Evolutionary conservation across 2,329 filamentous ascomycete species (phyloP).

Genomic region (Cladophialophora carrionii): DNA sequence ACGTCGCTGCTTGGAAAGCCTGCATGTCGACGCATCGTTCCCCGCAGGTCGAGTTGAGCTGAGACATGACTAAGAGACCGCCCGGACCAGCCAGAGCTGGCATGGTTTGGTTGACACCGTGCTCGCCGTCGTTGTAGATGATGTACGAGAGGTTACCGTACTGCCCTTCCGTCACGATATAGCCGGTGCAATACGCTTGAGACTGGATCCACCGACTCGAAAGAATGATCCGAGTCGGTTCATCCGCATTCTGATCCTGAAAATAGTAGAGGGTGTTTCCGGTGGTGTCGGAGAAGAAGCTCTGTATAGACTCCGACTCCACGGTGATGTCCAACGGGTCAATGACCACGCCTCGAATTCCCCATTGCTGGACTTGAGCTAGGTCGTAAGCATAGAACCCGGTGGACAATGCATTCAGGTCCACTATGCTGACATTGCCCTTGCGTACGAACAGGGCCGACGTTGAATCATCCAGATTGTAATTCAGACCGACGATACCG

Average conservation of each 20-base stretch:
- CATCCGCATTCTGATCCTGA: conserved; percentile 29
- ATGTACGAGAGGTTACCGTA: conserved; percentile 33
- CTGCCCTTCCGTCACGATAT: conserved; percentile 27
- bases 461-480: conserved; percentile 30
- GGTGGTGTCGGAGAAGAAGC: conserved; percentile 19
- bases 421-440: conserved; percentile 29
- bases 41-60: conserved; percentile 34
- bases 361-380: conserved; percentile 25
- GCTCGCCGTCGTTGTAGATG: conserved; percentile 30
- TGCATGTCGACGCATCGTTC: conserved; percentile 29
- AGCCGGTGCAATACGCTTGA: conserved; percentile 28
- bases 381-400: conserved; percentile 25
- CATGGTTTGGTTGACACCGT: conserved; percentile 30
- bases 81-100: conserved; percentile 25
- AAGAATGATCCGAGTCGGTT: conserved; percentile 8
- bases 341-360: conserved; percentile 32
- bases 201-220: conserved; percentile 27
- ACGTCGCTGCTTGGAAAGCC: conserved; percentile 28
- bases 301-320: conserved; percentile 31
- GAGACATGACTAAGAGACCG: conserved; percentile 26
- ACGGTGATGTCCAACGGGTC: conserved; percentile 12
- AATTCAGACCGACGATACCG: conserved; percentile 37
- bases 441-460: conserved; percentile 17
- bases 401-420: conserved; percentile 25
- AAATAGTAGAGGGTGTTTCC: conserved; percentile 32